Evolutionary conservation across 352 stramenopile species (phyloP).

Genomic region (Peronosclerospora sorghi): DNA sequence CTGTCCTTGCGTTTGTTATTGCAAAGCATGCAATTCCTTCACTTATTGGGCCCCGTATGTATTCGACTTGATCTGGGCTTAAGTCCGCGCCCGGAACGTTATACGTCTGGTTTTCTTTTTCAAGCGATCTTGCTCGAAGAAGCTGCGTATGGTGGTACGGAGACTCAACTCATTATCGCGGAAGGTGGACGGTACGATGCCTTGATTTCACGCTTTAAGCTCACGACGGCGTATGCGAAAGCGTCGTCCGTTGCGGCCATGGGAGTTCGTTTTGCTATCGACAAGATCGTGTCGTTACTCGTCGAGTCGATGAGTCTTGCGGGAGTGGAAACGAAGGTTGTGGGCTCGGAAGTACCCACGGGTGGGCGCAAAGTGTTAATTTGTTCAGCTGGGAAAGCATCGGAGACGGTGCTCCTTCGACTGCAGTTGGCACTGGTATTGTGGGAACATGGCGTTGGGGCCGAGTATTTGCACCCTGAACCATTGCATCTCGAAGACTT

Average conservation of each 20-base stretch:
- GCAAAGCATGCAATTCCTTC: slow-evolving; percentile 62
- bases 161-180: slow-evolving; percentile 56
- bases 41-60: slow-evolving; percentile 44
- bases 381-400: slow-evolving; percentile 63
- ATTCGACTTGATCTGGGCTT: slow-evolving; percentile 64
- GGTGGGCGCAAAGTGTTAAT: slow-evolving; percentile 51
- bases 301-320: slow-evolving; percentile 25
- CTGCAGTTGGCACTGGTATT: slow-evolving; percentile 74
- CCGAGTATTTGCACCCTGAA: slow-evolving; percentile 79
- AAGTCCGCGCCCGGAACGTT: slow-evolving; percentile 63
- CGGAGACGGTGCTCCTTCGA: slow-evolving; percentile 58
- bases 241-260: slow-evolving; percentile 59
- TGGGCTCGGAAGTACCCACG: slow-evolving; percentile 22
- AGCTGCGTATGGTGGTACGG: slow-evolving; percentile 15
- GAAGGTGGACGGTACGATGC: slow-evolving; percentile 78
- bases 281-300: slow-evolving; percentile 76
- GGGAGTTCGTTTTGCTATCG: slow-evolving; percentile 75
- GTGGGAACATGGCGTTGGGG: slow-evolving; percentile 58
- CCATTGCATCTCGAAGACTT: slow-evolving; percentile 68
- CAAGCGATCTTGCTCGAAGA: slow-evolving; percentile 55
- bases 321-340: slow-evolving; percentile 27
- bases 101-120: slow-evolving; percentile 76
- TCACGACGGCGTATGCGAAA: slow-evolving; percentile 69
- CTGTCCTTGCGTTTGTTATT: slow-evolving; percentile 50
- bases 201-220: slow-evolving; percentile 74